Conservation (phyloP, 768 basidiomycete genomes). For the Pulveroboletus ravenelii region DNA sequence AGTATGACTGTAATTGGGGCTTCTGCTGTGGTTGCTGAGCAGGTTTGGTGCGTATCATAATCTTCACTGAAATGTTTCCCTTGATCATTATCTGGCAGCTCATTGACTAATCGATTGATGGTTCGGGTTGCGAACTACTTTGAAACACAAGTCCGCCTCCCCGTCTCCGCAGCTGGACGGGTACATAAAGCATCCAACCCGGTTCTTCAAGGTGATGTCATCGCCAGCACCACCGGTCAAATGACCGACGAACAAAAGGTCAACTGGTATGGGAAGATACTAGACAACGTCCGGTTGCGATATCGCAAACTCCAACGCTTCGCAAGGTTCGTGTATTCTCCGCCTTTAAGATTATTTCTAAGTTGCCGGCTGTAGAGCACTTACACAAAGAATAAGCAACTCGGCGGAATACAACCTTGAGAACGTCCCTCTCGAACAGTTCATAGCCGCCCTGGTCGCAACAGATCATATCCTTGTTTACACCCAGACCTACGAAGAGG, state of each 20-base stretch:
- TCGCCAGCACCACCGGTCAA: constrained; percentile 34
- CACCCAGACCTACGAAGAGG: constrained; percentile 78
- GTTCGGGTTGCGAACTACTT: constrained; percentile 92
- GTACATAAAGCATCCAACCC: constrained; percentile 28
- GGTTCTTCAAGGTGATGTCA: constrained; percentile 35
- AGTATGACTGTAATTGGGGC: constrained; percentile 85
- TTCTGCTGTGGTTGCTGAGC: constrained; percentile 88
- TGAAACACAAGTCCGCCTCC: constrained; percentile 85
- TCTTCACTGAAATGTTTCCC: background rate
- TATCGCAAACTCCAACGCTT: constrained; percentile 94
- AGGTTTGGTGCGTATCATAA: constrained; percentile 69
- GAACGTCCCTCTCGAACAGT: constrained; percentile 65
- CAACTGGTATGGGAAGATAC: constrained; percentile 87
- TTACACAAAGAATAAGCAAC: constrained; percentile 87
- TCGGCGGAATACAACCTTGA: constrained; percentile 88
- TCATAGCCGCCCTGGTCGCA: constrained; percentile 73
- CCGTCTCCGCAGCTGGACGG: constrained; percentile 39
- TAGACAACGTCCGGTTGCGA: constrained; percentile 86
- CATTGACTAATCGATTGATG: constrained; percentile 88
- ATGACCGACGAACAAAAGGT: constrained; percentile 84
- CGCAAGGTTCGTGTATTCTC: constrained; percentile 53
- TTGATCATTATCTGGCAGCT: constrained; percentile 41
- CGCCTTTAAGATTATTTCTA: constrained; percentile 1
- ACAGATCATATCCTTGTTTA: constrained; percentile 94
- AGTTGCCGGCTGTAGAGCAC: constrained; percentile 38